Evolutionary conservation across 1,139 yeast genomes (phyloP).

Genomic region (Hanseniaspora sp.): DNA sequence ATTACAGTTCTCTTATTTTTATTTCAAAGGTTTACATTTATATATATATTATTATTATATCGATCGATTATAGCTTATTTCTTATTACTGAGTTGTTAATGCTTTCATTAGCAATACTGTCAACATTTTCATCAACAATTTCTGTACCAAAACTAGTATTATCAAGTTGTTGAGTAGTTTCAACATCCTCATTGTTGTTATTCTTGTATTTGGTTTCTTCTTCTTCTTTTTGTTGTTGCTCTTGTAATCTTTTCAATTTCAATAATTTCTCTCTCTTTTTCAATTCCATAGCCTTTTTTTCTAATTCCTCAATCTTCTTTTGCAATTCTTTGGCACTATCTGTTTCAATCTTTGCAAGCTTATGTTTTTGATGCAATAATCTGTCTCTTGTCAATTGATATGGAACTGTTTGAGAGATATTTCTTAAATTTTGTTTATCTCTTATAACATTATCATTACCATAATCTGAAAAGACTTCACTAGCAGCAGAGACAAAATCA

Average conservation of each 20-base stretch:
- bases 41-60: background rate
- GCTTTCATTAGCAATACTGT: background rate
- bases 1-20: too few relatives aligned
- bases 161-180: background rate
- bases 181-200: background rate
- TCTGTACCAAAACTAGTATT: background rate
- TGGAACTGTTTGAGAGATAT: slow-evolving; percentile 71
- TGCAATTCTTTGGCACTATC: slow-evolving; percentile 66
- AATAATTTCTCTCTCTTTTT: slow-evolving; percentile 53
- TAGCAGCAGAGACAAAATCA: too few relatives aligned
- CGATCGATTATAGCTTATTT: background rate
- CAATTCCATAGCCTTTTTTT: slow-evolving; percentile 62
- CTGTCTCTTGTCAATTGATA: slow-evolving; percentile 68
- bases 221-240: background rate
- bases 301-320: slow-evolving; percentile 61
- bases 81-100: slow-evolving; percentile 6
- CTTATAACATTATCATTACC: background rate
- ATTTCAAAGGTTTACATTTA: too few relatives aligned
- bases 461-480: background rate
- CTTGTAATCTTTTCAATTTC: slow-evolving; percentile 21
- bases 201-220: background rate
- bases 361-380: slow-evolving; percentile 61
- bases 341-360: slow-evolving; percentile 66
- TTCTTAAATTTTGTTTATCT: slow-evolving; percentile 43
- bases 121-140: background rate